Evolutionary conservation across 169 alveolate species (phyloP), one percentile per base, ranked within the genome.

Genomic region (Plasmodium relictum): DNA sequence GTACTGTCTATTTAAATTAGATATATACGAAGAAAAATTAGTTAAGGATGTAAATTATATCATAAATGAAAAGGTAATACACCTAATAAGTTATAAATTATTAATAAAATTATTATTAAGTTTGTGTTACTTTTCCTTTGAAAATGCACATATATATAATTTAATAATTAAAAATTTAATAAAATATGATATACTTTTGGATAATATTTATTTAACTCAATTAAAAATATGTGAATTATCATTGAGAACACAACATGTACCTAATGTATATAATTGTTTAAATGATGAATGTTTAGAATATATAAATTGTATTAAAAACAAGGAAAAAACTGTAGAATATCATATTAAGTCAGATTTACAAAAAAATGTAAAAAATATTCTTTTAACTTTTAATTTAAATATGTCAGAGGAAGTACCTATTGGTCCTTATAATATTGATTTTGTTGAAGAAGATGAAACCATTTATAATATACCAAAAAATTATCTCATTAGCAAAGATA

Each of bases 161-260:
- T 48, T 78, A 39, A 78, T 78, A 10, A 62, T 78, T 31, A 78
- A 63, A 37, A 78, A 78, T 50, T 78, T 78, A 66, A 78, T 78
- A 45, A 78, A 78, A 78, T 78, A 65, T 65, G 89, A 78, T 12
- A 78, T 78, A 39, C 22, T 78, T 42, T 3, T 89, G 45, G 87
- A 72, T 71, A 83, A 78, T 69, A 45, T 52, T 0, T 87, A 80
- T 54, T 66, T 74, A 20, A 73, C 80, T 50, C 88, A 89, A 48
- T 62, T 89, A 22, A 68, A 89, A 48, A 89, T 76, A 12, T 68
- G 80, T 26, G 88, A 89, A 56, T 39, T 83, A 5, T 58, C 88
- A 10, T 39, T 89, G 16, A 70, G 91, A 66, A 80, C 85, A 1
- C 52, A 48, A 44, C 92, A 85, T 41, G 92, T 85, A 0, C 92